Conservation (phyloP, 164 flowering plant genomes). For the Warburgia ugandensis region DNA sequence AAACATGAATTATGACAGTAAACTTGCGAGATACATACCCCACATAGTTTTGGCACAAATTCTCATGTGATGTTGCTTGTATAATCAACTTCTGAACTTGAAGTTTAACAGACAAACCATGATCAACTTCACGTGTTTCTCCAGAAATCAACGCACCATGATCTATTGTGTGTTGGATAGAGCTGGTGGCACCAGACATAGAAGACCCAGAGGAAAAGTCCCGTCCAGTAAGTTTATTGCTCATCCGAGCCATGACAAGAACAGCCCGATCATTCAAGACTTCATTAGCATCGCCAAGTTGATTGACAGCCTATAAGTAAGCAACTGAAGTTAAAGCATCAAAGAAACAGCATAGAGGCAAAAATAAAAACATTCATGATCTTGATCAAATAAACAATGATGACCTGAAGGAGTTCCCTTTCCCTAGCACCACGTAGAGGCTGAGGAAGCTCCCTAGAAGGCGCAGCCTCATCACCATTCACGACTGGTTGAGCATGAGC, state of each 20-base stretch:
- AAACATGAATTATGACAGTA: background rate
- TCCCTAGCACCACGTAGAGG: constrained; percentile 89
- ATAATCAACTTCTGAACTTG: constrained; percentile 87
- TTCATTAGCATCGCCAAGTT: constrained; percentile 97
- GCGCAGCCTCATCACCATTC: constrained; percentile 62
- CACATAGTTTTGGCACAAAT: constrained; percentile 92
- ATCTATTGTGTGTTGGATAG: constrained; percentile 54
- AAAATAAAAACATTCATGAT: too few species aligned
- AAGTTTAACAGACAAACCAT: constrained; percentile 76
- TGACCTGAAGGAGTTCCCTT: constrained; percentile 96
- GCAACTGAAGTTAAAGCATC: constrained; percentile 5
- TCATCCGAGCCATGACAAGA: constrained; percentile 96
- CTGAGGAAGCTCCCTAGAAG: constrained; percentile 55
- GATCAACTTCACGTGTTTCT: constrained; percentile 85
- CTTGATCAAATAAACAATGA: too few species aligned
- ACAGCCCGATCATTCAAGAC: constrained; percentile 94
- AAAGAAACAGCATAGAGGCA: too few species aligned
- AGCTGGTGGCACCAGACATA: constrained; percentile 25
- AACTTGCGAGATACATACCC: constrained; percentile 54
- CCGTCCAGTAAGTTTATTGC: constrained; percentile 92
- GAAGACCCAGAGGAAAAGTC: constrained; percentile 65
- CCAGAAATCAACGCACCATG: constrained; percentile 50
- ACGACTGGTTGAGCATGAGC: constrained; percentile 56
- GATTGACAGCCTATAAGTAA: constrained; percentile 75
- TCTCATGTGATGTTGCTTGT: constrained; percentile 90